Evolutionary conservation across 768 basidiomycete species (phyloP).

Genomic region (Pleurotus eryngii): DNA sequence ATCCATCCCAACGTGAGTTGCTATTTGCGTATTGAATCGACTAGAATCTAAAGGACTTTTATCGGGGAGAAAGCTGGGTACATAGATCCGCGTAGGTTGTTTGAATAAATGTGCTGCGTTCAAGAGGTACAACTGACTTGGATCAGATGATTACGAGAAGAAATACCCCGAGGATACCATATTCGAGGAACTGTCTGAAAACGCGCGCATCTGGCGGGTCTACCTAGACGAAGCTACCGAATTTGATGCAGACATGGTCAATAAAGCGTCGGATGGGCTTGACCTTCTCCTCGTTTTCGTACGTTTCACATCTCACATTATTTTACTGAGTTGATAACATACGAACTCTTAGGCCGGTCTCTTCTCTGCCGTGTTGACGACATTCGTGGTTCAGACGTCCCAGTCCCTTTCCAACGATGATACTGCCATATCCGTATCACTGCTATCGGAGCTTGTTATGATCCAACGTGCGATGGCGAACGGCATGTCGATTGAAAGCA

Average conservation of each 20-base stretch:
- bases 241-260: slow-evolving; percentile 29
- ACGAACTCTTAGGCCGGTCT: slow-evolving; percentile 26
- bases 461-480: neutral
- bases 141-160: too few species aligned
- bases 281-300: slow-evolving; percentile 44
- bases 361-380: slow-evolving; percentile 36
- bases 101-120: too few species aligned
- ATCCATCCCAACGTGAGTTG: too few species aligned
- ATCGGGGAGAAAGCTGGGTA: too few species aligned
- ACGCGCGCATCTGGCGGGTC: slow-evolving; percentile 31
- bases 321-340: neutral
- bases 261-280: slow-evolving; percentile 40
- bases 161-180: too few species aligned
- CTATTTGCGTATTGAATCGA: too few species aligned
- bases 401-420: slow-evolving; percentile 4
- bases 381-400: slow-evolving; percentile 31
- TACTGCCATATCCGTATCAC: neutral
- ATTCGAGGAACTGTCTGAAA: too few species aligned
- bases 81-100: too few species aligned
- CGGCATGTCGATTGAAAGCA: neutral
- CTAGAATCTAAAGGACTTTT: too few species aligned
- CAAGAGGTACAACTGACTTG: too few species aligned
- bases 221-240: slow-evolving; percentile 39
- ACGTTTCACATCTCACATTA: slow-evolving; percentile 14
- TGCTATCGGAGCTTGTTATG: neutral